phyloP scores from a whole-genome alignment of 805 yeast species.

The Hanseniaspora valbyensis region DNA sequence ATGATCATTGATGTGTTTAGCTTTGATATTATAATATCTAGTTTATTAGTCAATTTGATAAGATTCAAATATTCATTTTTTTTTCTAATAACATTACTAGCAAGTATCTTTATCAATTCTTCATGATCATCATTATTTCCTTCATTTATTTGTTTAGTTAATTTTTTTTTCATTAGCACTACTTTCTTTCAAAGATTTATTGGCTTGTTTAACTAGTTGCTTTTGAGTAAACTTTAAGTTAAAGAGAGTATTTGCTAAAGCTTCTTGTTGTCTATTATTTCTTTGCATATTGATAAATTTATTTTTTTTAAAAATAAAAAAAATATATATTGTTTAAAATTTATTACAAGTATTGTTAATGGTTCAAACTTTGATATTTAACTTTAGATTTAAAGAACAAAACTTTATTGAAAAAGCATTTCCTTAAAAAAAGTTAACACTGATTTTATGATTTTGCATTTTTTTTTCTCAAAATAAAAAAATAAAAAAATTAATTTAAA shows the following conservation, averaged over 20 bases:
- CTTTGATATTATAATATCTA: constrained; percentile 91
- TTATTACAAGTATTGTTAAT: too few relatives aligned
- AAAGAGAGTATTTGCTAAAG: constrained; percentile 28
- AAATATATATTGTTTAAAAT: neutral
- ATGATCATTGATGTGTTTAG: constrained; percentile 97
- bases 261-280: constrained; percentile 13
- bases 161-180: constrained; percentile 74
- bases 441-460: too few relatives aligned
- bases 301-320: neutral
- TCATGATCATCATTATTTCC: constrained; percentile 45
- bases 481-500: too few relatives aligned
- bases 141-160: constrained; percentile 45
- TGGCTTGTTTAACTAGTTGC: constrained; percentile 80
- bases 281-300: constrained; percentile 1
- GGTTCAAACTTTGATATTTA: too few relatives aligned
- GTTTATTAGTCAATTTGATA: constrained; percentile 70
- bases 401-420: too few relatives aligned
- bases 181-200: constrained; percentile 84
- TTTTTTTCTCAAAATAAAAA: too few relatives aligned
- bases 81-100: constrained; percentile 91
- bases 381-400: too few relatives aligned
- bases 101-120: constrained; percentile 88
- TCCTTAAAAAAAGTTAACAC: too few relatives aligned
- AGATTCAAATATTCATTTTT: constrained; percentile 74
- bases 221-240: constrained; percentile 72